Base-by-base conservation (phyloP, 139 green algal genomes). In the Volvox africanus region DNA sequence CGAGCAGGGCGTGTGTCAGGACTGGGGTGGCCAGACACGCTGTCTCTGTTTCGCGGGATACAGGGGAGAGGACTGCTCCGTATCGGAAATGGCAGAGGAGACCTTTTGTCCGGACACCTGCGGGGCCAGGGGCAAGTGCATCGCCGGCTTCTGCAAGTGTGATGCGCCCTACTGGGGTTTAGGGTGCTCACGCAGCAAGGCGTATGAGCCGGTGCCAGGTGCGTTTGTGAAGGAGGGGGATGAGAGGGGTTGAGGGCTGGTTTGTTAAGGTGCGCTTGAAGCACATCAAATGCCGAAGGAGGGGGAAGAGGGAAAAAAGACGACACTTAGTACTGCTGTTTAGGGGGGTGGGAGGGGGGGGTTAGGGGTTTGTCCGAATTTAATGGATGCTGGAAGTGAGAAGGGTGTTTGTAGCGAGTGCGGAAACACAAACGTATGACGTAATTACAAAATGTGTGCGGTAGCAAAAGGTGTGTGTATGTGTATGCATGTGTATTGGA, bases 81-180 rank as follows among this genome's bases (percentile, higher is more conserved):
- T 55, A 55, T 2, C 28, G 28, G 11, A 79, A 26, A 0, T 81
- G 2, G 71, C 26, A 79, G 71, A 21, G 71, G 75, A 55, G 26
- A 30, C 0, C 19, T 24, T 67, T 17, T 91, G 87, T 61, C 61
- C 87, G 33, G 65, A 68, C 61, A 24, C 55, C 61, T 91, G 86
- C 86, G 55, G 30, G 16, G 73, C 20, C n/a, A 65, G 86, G 5
- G 86, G 91, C 79, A 75, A 32, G 13, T 93, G 91, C 69, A 50
- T 80, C 24, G 85, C 24, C 5, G 91, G 91, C 61, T 93, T 93
- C 91, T 93, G 91, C 86, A 36, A 87, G 33, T 93, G 91, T 79
- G 35, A 92, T 19, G 30, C 61, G 80, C 44, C 44, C 1, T 92
- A 84, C 69, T 93, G 79, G 79, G 91, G 91, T 18, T 67, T 92